These are phyloP conservation scores for Melampsora medusae DNA, from an alignment of 1,284 basidiomycete species.

Conservation along the genomic window DNA sequence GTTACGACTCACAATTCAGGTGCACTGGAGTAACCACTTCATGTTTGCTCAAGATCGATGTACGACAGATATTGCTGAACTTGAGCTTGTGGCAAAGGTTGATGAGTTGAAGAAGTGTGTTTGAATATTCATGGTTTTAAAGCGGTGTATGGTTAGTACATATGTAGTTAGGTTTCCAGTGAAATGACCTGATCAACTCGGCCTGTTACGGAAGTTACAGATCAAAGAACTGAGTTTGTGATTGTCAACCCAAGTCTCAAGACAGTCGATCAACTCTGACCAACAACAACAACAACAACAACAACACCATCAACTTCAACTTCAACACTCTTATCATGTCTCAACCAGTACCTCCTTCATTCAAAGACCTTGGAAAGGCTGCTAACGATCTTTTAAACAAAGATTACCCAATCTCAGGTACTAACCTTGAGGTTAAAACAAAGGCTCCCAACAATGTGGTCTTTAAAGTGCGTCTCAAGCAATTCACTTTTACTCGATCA, in stretches of 20 bases:
- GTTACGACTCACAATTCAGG: too few species aligned
- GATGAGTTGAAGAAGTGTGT: too few species aligned
- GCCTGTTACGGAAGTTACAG: background rate
- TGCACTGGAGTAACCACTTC: too few species aligned
- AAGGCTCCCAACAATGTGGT: conserved; percentile 68
- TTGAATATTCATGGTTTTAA: too few species aligned
- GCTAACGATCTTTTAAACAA: conserved; percentile 89
- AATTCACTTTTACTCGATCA: conserved; percentile 11
- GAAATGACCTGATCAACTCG: background rate
- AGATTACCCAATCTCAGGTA: conserved; percentile 85
- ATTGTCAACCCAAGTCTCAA: too few species aligned
- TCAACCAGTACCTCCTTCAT: conserved; percentile 41
- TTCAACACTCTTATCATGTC: conserved; percentile 12
- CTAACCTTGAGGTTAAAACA: conserved; percentile 68
- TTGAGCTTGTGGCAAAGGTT: too few species aligned
- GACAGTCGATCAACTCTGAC: too few species aligned
- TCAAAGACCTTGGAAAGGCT: conserved; percentile 70
- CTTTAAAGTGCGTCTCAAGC: conserved; percentile 54
- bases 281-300: background rate
- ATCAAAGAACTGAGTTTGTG: background rate
- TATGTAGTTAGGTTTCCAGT: background rate
- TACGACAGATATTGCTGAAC: too few species aligned
- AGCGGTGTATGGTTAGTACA: too few species aligned
- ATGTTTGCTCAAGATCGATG: too few species aligned
- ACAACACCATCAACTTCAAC: background rate